These are phyloP conservation scores for Talaromyces piceae DNA, from an alignment of 2,329 filamentous ascomycete species.

Conservation along the genomic window DNA sequence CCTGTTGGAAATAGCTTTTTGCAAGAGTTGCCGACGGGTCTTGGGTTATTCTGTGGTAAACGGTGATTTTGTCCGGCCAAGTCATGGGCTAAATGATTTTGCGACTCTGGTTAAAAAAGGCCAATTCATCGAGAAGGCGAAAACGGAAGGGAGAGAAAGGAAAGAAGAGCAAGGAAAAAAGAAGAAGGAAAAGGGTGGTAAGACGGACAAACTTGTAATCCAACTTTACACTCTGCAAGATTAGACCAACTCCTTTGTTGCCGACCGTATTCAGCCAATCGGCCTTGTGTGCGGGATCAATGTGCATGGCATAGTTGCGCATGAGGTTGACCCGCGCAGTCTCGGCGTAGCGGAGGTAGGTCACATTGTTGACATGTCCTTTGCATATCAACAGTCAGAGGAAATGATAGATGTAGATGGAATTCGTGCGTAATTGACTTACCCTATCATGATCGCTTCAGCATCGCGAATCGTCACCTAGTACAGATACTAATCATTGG, in stretches of 20 bases:
- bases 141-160: neutral
- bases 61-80: constrained; percentile 73
- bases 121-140: constrained; percentile 1
- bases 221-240: constrained; percentile 69
- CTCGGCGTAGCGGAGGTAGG: constrained; percentile 78
- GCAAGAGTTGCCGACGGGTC: constrained; percentile 37
- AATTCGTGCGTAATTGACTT: neutral
- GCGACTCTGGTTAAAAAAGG: too few relatives aligned
- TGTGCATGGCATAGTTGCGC: constrained; percentile 56
- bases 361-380: constrained; percentile 82
- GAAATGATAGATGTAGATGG: neutral
- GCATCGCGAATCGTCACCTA: too few relatives aligned
- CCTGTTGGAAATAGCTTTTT: constrained; percentile 36
- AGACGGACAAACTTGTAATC: constrained; percentile 79
- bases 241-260: constrained; percentile 61
- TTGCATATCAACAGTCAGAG: constrained; percentile 11
- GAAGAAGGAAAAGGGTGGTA: neutral
- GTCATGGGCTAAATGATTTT: constrained; percentile 60
- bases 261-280: constrained; percentile 65
- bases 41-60: constrained; percentile 67
- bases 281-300: constrained; percentile 53
- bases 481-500: too few relatives aligned
- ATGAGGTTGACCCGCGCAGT: constrained; percentile 73
- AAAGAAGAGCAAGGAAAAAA: neutral
- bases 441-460: neutral